Base-by-base conservation (phyloP, 2,329 filamentous ascomycete species). In the Anthostomella pinea region DNA sequence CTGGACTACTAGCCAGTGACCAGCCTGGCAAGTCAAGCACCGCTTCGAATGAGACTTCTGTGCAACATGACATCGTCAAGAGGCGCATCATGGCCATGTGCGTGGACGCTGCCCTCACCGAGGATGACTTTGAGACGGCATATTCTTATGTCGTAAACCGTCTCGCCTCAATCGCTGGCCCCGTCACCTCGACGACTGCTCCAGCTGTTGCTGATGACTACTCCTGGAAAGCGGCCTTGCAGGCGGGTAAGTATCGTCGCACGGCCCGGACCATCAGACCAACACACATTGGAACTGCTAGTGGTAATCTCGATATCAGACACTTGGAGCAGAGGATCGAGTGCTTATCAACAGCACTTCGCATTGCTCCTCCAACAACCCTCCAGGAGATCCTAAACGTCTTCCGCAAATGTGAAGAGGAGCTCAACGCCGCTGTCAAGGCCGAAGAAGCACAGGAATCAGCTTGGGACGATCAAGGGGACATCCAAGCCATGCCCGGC, bases 81-180 rank as follows among this genome's bases (percentile, higher is more conserved):
- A 78, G 75, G 30, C 77, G 86, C 19, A 79, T 93, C 33, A 82
- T 81, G 5, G 83, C 84, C 40, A 87, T 91, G 83, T 88, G 86
- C 46, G 80, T 91, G 25, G 81, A 88, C 56, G 81, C 84, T 10
- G 85, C 87, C 9, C 70, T 93, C 1, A 70, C 72, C 8, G 85
- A 90, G 55, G 81, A 89, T 45, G 87, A 81, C 56, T 93, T 93
- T 43, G 87, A 94, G 57, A 93, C 87, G 0, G 87, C 87, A 8
- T 93, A 91, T 58, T 90, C 85, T 0, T 91, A 87, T 54, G 82
- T 90, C 2, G 76, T 87, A 30, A 88, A 81, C 54, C 77, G 83
- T 15, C 69, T 93, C 0, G 69, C 72, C 6, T 57, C 63, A 7
- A 53, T 62, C 18, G 49, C 35, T 40, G 55, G 50, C 48, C 34